A percentile compares a stretch with the other conserved stretches of the same genome.
These are phyloP conservation scores for Penicillium silybi DNA, from an alignment of 495 filamentous ascomycete species.

Conservation along the genomic window DNA sequence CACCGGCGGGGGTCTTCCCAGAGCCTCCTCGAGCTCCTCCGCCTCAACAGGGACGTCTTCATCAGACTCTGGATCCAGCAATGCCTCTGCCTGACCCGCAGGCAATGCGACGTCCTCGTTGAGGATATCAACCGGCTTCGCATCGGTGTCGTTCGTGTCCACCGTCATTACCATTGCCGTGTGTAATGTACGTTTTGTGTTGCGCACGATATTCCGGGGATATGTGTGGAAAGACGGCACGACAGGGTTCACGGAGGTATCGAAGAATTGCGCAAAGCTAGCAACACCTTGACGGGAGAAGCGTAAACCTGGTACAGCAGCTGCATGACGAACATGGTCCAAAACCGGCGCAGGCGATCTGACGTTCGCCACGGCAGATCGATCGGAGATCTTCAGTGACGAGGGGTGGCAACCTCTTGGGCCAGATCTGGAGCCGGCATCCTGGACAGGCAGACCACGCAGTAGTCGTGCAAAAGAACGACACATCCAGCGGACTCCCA, in stretches of 20 bases:
- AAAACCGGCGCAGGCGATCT: conserved; percentile 16
- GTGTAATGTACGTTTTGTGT: not conserved
- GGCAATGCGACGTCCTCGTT: conserved; percentile 13
- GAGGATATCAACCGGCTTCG: conserved; percentile 19
- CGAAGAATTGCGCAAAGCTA: not conserved
- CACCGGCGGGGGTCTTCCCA: conserved; percentile 67
- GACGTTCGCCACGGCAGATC: conserved; percentile 26
- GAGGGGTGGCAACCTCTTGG: conserved; percentile 28
- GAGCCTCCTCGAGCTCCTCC: conserved; percentile 45
- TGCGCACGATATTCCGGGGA: conserved; percentile 1
- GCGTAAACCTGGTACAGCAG: not conserved
- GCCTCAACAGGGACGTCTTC: conserved; percentile 38
- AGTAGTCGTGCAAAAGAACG: conserved; percentile 22
- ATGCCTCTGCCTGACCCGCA: conserved; percentile 15
- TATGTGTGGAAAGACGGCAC: conserved; percentile 1
- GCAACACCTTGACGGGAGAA: not conserved
- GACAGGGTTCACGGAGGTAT: not conserved
- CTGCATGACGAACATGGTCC: conserved; percentile 17
- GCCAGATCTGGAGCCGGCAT: conserved; percentile 32
- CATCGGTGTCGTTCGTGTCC: not conserved
- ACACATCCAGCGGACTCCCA: conserved; percentile 34
- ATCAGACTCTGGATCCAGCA: conserved; percentile 47
- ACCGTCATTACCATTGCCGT: conserved; percentile 7
- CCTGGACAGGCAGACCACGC: conserved; percentile 26
- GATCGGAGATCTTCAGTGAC: conserved; percentile 22